Evolutionary conservation across 768 basidiomycete species (phyloP).

Genomic region (Austroboletus festivus): DNA sequence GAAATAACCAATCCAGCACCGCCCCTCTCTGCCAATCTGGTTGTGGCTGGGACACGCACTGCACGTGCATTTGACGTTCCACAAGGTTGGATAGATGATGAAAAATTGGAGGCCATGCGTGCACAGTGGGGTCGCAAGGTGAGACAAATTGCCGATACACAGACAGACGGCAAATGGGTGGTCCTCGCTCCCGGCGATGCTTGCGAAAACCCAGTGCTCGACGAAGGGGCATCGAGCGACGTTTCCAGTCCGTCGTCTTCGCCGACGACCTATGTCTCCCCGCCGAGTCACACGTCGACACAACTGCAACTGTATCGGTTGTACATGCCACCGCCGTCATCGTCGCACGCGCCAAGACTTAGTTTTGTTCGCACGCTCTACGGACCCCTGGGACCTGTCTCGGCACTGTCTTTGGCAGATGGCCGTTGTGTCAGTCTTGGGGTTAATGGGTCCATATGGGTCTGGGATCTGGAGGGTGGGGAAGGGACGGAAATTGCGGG

Average conservation of each 20-base stretch:
- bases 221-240: slow-evolving; percentile 18
- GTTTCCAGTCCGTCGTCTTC: slow-evolving; percentile 25
- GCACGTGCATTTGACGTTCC: slow-evolving; percentile 70
- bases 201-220: slow-evolving; percentile 14
- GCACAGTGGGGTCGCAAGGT: slow-evolving; percentile 82
- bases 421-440: slow-evolving; percentile 80
- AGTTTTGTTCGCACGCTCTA: slow-evolving; percentile 68
- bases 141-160: slow-evolving; percentile 61
- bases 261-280: slow-evolving; percentile 28
- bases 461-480: slow-evolving; percentile 77
- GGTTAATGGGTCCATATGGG: slow-evolving; percentile 72
- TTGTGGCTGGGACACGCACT: slow-evolving; percentile 57
- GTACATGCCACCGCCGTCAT: slow-evolving; percentile 50
- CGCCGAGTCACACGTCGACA: slow-evolving; percentile 44
- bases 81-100: slow-evolving; percentile 66
- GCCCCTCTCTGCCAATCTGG: slow-evolving; percentile 35
- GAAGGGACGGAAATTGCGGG: slow-evolving; percentile 35
- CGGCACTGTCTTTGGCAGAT: slow-evolving; percentile 70
- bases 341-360: slow-evolving; percentile 58
- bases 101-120: slow-evolving; percentile 57
- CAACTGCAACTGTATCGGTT: slow-evolving; percentile 75
- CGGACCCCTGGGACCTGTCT: slow-evolving; percentile 66
- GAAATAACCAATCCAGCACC: slow-evolving; percentile 7
- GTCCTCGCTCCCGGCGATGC: slow-evolving; percentile 63
- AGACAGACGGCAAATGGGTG: slow-evolving; percentile 85